Base-by-base conservation (phyloP, 2,329 filamentous ascomycete genomes). In the Fusarium sp. region DNA sequence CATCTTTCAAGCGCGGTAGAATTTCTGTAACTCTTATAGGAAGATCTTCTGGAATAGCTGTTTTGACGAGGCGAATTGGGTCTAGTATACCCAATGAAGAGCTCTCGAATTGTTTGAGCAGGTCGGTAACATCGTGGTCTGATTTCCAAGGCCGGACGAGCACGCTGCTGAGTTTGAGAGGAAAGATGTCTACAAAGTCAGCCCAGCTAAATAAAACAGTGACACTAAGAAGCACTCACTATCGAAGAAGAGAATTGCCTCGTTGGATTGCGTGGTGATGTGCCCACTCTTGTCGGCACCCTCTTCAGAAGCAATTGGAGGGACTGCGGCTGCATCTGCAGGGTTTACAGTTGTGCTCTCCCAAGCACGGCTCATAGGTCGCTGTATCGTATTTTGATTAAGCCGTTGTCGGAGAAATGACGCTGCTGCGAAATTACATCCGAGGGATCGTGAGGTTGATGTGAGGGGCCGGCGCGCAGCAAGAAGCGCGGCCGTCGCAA, bases 201-300 rank as follows among this genome's bases (percentile, higher is more conserved):
- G 58, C 19, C 3, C n/a, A 26, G 13, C n/a, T 6, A 14, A 36
- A 40, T 13, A 13, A 17, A 10, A 45, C 15, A 31, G n/a, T 5
- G 14, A 7, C 14, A n/a, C 28, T 17, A 10, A 4, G 15, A 10
- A 7, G 53, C 31, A 36, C 89, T 77, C 80, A 94, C 92, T 97
- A 77, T 97, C 94, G 75, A 98, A 91, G 82, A 97, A 99, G 8
- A 98, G 80, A 45, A 98, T 90, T 0, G 91, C 91, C 81, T 98
- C 93, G 72, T 94, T 92, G 2, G 90, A 82, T 4, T 84, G 86
- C 13, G 92, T 86, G n/a, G 86, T 83, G 71, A 98, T 97, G 74
- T 98, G 94, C 0, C 96, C 95, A 11, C 89, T 89, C 67, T 92
- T 89, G 73, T 92, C 85, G 69, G 89, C 88, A 52, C 87, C 88